Conservation (phyloP, 2,329 filamentous ascomycete genomes). For the Hysterium pulicare region DNA sequence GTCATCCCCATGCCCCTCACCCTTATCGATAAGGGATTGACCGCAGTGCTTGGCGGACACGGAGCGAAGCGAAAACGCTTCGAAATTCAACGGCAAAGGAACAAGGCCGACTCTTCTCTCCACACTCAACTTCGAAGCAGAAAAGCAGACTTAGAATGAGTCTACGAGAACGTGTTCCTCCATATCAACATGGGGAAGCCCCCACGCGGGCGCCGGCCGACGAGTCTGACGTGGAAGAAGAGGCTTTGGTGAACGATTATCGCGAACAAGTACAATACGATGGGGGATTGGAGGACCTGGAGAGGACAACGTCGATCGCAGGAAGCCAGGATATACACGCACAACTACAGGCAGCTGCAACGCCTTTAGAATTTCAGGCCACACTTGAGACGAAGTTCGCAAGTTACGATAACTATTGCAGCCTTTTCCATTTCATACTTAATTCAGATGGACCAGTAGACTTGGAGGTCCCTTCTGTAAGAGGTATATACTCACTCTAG, state of each 20-base stretch:
- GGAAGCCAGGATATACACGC: slow-evolving; percentile 90
- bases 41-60: not conserved
- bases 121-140: not conserved
- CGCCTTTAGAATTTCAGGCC: slow-evolving; percentile 93
- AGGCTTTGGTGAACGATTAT: slow-evolving; percentile 93
- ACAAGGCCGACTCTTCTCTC: slow-evolving; percentile 3
- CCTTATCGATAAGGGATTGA: not conserved
- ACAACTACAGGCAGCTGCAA: slow-evolving; percentile 84
- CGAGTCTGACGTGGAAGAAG: slow-evolving; percentile 94
- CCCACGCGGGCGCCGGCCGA: slow-evolving; percentile 53
- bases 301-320: slow-evolving; percentile 59
- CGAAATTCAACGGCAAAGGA: slow-evolving; percentile 9
- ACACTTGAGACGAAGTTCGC: slow-evolving; percentile 95
- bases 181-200: slow-evolving; percentile 41
- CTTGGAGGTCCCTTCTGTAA: slow-evolving; percentile 90
- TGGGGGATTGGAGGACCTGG: slow-evolving; percentile 77
- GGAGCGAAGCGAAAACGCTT: slow-evolving; percentile 12
- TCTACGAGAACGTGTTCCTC: slow-evolving; percentile 33
- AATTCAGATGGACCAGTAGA: slow-evolving; percentile 99
- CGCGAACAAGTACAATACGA: slow-evolving; percentile 91
- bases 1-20: not conserved
- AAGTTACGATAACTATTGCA: slow-evolving; percentile 99
- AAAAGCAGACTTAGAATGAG: slow-evolving; percentile 26
- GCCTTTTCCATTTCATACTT: slow-evolving; percentile 96
- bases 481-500: too few relatives aligned